Conservation (phyloP, 23 red algal genomes). For the Gracilaria caudata region DNA sequence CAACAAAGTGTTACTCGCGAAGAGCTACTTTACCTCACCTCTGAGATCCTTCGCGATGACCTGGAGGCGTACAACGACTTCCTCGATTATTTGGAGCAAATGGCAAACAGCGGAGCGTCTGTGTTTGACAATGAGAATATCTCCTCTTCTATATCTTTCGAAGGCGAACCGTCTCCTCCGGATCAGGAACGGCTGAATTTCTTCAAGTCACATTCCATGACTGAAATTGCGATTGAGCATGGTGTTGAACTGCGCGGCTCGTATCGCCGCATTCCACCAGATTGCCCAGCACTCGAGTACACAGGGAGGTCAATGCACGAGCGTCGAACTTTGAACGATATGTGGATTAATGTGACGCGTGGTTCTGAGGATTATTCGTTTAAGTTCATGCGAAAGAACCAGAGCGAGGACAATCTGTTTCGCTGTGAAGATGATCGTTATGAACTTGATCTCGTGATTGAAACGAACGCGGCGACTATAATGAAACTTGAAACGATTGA, state of each 20-base stretch:
- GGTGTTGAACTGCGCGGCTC: constrained; percentile 51
- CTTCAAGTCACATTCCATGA: constrained; percentile 76
- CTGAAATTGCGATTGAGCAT: constrained; percentile 86
- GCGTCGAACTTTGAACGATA: constrained; percentile 85
- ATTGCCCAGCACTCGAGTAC: constrained; percentile 68
- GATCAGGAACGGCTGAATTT: constrained; percentile 44
- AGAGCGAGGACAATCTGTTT: constrained; percentile 92
- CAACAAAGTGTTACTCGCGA: constrained; percentile 81
- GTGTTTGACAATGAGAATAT: constrained; percentile 21
- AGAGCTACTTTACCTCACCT: constrained; percentile 78
- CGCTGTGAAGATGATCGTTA: constrained; percentile 99
- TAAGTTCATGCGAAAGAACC: constrained; percentile 92
- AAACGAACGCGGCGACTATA: constrained; percentile 96
- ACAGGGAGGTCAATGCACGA: constrained; percentile 75
- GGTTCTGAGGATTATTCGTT: constrained; percentile 96
- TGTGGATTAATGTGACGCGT: constrained; percentile 92
- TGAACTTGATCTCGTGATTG: constrained; percentile 99
- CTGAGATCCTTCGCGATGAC: constrained; percentile 74
- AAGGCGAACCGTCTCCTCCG: constrained; percentile 31
- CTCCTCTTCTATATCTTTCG: constrained; percentile 57
- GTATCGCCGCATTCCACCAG: constrained; percentile 82
- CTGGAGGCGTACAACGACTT: constrained; percentile 72
- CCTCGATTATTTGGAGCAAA: constrained; percentile 64
- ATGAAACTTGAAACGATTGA: constrained; percentile 92
- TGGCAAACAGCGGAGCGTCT: constrained; percentile 27